These are phyloP conservation scores for Cercospora berteroae DNA, from an alignment of 2,329 filamentous ascomycete species.

Conservation along the genomic window DNA sequence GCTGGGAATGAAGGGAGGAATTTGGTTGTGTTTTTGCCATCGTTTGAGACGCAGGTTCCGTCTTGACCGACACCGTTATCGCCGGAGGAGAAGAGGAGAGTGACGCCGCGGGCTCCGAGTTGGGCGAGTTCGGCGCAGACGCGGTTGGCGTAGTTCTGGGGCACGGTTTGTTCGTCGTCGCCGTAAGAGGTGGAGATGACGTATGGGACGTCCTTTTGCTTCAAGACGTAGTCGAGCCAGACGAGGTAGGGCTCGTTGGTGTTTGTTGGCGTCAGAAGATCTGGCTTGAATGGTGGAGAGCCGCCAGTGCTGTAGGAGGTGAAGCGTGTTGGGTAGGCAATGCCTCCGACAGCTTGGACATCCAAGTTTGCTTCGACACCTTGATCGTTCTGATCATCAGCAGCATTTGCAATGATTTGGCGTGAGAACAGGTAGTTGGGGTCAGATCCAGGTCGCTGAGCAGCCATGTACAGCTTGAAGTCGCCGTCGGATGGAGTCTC, in stretches of 20 bases:
- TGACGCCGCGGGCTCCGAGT: constrained; percentile 64
- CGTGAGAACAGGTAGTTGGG: constrained; percentile 38
- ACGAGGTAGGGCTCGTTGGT: constrained; percentile 66
- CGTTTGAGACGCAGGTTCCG: constrained; percentile 46
- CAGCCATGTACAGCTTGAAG: constrained; percentile 21
- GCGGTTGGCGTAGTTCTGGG: constrained; percentile 56
- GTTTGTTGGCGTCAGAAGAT: constrained; percentile 48
- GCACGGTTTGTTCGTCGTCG: constrained; percentile 63
- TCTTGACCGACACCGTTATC: constrained; percentile 56
- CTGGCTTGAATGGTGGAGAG: constrained; percentile 47
- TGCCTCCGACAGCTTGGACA: constrained; percentile 41
- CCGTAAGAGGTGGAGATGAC: constrained; percentile 65
- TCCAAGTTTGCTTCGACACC: constrained; percentile 63
- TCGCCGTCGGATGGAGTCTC: constrained; percentile 38
- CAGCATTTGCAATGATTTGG: constrained; percentile 57
- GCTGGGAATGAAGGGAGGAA: constrained; percentile 50
- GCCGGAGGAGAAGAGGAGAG: constrained; percentile 61
- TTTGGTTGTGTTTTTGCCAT: constrained; percentile 45
- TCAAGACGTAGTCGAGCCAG: constrained; percentile 60
- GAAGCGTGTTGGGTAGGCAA: constrained; percentile 48
- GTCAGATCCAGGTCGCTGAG: constrained; percentile 17
- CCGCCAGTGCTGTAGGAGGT: constrained; percentile 61
- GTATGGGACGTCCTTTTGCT: constrained; percentile 55
- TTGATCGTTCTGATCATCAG: constrained; percentile 53
- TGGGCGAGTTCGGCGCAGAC: constrained; percentile 64